Evolutionary conservation across 805 yeast species (phyloP), one percentile per base, ranked within the genome.

Genomic region (Hanseniaspora guilliermondii): DNA sequence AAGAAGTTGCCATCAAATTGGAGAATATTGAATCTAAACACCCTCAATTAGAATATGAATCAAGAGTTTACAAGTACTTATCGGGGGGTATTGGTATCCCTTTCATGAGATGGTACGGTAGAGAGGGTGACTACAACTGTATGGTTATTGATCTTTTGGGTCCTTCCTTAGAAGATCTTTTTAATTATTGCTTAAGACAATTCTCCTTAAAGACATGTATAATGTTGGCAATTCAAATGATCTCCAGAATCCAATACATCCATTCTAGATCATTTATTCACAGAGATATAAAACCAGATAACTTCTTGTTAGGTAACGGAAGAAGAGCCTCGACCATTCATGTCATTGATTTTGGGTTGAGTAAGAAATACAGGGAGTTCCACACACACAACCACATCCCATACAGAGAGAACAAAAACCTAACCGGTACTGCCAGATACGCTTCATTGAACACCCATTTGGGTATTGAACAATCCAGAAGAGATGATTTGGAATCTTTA

Each of bases 61-160:
- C 97, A 16, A 82, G 94, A 61, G 97, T 93, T 35, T 91, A 91
- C 73, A 87, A 85, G 65, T 89, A 95, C 2, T 73, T 91, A 53
- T 83, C 95, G 59, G 98, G 97, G 37, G 97, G 97, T 33, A 91
- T 91, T 37, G 97, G 98, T 33, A 88, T 91, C 56, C 97, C 98
- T 3, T 89, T 88, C 70, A 88, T 91, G 35, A 80, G 97, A 68
- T 91, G 96, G 94, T 89, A 81, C 68, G 98, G 97, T 38, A 85
- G 94, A 1, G 97, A 91, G 68, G 87, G 95, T 61, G 97, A 89
- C 66, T 91, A 87, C 66, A 87, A 89, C 68, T 96, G 97, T 39
- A 83, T 91, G 89, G 97, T 91, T 40, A 91, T 91, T 62, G 98
- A 91, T 67, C 76, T 91, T 53, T 76, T 91, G 62, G 98, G 98